Evolutionary conservation across 352 stramenopile species (phyloP).

Genomic region (Globisporangium cylindrosporum): DNA sequence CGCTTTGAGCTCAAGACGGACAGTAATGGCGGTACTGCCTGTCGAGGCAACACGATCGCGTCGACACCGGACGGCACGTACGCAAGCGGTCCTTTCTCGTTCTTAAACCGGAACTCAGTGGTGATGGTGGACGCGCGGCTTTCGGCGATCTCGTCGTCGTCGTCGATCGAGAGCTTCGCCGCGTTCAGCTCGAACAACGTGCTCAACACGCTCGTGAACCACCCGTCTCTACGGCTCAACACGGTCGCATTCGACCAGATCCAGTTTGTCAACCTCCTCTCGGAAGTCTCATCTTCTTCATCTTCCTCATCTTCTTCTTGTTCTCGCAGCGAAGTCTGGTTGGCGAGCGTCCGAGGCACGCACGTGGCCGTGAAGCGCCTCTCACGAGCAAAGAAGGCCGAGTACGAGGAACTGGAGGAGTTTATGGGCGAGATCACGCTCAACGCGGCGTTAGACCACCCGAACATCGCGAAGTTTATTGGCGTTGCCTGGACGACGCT

Average conservation of each 20-base stretch:
- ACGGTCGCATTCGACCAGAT: constrained; percentile 36
- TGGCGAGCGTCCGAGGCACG: constrained; percentile 24
- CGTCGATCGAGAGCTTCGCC: constrained; percentile 21
- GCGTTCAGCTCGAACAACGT: constrained; percentile 19
- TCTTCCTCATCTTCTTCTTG: background rate
- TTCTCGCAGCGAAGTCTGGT: constrained; percentile 31
- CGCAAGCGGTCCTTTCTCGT: background rate
- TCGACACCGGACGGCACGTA: constrained; percentile 10
- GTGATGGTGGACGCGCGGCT: constrained; percentile 2
- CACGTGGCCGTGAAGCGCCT: constrained; percentile 43
- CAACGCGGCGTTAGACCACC: constrained; percentile 29
- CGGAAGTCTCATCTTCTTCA: constrained; percentile 5
- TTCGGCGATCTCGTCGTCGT: constrained; percentile 14
- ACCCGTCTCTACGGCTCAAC: constrained; percentile 21
- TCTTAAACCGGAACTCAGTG: constrained; percentile 2
- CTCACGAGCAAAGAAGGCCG: constrained; percentile 8
- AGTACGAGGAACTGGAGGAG: constrained; percentile 22
- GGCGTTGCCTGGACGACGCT: constrained; percentile 39
- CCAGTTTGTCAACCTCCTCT: constrained; percentile 31
- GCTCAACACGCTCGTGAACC: constrained; percentile 24
- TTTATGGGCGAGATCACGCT: constrained; percentile 39
- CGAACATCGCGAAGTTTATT: constrained; percentile 39
- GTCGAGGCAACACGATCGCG: background rate
- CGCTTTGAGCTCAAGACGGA: constrained; percentile 10
- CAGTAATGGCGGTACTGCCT: background rate